Percentiles rank a stretch among this genome's conserved stretches.
phyloP scores from a whole-genome alignment of 768 basidiomycete genomes.

The Lenzites betulinus region DNA sequence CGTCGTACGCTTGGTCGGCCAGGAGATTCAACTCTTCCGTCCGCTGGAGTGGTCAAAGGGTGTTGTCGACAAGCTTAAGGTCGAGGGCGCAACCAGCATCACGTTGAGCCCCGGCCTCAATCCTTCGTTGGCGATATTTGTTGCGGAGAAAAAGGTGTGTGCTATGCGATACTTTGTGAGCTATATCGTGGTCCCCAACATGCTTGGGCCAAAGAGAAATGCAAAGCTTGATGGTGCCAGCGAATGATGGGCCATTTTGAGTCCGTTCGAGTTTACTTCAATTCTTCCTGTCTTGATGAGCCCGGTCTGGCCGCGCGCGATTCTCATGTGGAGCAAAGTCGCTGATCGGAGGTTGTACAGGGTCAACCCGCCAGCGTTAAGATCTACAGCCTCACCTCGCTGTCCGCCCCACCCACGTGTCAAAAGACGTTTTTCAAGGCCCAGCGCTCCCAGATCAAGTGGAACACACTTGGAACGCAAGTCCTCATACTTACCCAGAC shows the following conservation, averaged over 20 bases:
- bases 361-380: conserved; percentile 88
- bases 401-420: conserved; percentile 68
- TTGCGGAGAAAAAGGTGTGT: conserved; percentile 88
- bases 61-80: conserved; percentile 76
- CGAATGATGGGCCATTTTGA: no score
- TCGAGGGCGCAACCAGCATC: conserved; percentile 80
- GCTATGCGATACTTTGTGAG: not conserved
- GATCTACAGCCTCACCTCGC: conserved; percentile 72
- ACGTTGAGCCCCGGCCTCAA: conserved; percentile 83
- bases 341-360: conserved; percentile 35
- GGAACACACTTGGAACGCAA: conserved; percentile 93
- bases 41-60: conserved; percentile 82
- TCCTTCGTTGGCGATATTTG: conserved; percentile 88
- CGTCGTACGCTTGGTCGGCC: conserved; percentile 76
- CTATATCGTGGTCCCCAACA: not conserved
- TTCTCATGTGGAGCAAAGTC: no score
- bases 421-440: conserved; percentile 96
- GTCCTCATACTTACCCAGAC: conserved; percentile 91
- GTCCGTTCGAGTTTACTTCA: no score
- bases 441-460: conserved; percentile 90
- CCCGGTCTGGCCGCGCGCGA: no score
- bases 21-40: conserved; percentile 82
- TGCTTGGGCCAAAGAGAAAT: no score
- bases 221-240: no score
- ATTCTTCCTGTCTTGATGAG: no score